These are phyloP conservation scores for Priceomyces haplophilus DNA, from an alignment of 805 yeast genomes.

Conservation along the genomic window DNA sequence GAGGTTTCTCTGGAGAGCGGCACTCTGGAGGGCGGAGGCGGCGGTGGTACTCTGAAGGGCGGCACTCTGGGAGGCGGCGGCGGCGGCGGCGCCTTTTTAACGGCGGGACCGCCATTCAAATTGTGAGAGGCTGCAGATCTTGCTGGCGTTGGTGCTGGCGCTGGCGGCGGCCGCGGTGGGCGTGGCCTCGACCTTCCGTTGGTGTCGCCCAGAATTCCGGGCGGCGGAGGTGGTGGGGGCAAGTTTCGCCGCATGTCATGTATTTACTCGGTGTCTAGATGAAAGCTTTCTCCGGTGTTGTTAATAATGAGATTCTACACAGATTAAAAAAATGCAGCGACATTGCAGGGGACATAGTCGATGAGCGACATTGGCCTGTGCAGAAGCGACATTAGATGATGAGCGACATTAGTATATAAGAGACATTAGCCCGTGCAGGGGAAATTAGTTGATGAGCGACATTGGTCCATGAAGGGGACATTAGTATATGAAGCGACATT, in stretches of 20 bases:
- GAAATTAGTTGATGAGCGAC: too few species aligned
- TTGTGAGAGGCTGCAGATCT: constrained; percentile 20
- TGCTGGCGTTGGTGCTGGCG: constrained; percentile 34
- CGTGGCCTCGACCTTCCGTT: constrained; percentile 14
- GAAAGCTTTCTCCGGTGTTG: too few species aligned
- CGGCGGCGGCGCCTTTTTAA: constrained; percentile 19
- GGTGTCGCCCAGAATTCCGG: constrained; percentile 13
- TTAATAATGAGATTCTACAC: too few species aligned
- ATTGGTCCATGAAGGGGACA: too few species aligned
- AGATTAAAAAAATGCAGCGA: too few species aligned
- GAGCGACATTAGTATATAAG: too few species aligned
- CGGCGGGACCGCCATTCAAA: constrained; percentile 1
- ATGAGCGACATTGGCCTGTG: too few species aligned
- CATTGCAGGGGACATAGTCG: too few species aligned
- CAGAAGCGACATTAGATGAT: too few species aligned
- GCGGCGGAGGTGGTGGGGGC: constrained; percentile 33
- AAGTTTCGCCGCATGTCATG: constrained; percentile 15
- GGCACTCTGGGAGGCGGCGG: constrained; percentile 30
- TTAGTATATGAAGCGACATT: too few species aligned
- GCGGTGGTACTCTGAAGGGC: constrained; percentile 14
- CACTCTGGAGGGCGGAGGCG: constrained; percentile 23
- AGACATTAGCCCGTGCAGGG: too few species aligned
- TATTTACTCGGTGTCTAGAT: background rate
- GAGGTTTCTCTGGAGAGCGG: background rate
- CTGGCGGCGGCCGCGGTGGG: constrained; percentile 30